Evolutionary conservation across 352 stramenopile genomes (phyloP), one percentile per base, ranked within the genome.

Genomic region (Aphanomyces cochlioides): DNA sequence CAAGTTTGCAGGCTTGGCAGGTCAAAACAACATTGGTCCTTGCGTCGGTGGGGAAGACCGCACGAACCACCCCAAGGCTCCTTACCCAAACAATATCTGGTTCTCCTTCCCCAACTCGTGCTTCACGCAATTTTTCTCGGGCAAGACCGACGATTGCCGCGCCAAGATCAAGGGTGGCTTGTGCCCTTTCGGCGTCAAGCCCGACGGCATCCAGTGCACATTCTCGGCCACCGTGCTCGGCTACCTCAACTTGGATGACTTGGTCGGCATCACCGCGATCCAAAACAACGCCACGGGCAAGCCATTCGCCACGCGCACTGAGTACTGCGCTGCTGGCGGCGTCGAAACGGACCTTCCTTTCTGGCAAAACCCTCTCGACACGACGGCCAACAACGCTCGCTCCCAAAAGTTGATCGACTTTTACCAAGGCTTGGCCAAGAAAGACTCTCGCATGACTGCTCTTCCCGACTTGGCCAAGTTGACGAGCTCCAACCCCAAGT

Each of bases 71-170:
- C 38, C 56, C 7, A 72, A 81, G 6, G 87, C 87, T 8, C 87
- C 84, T 47, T 93, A 95, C 77, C 82, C 79, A 10, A 73, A 86
- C 75, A 90, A 85, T 63, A 87, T 84, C 72, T 93, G 85, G 87
- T 92, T 86, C 72, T 95, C 87, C 10, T 93, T 88, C 76, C 85
- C 85, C 2, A 92, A 90, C 67, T 88, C 73, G 66, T 90, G 83
- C 47, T 78, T 81, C 50, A 87, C 79, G 58, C 79, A 74, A n/a
- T 78, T 68, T 8, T 90, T 82, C 80, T 65, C 65, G 7, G 75
- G 75, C 58, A 90, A 90, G 72, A 80, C 63, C n/a, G 67, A 75
- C 4, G 45, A 48, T 15, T 89, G 83, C 61, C 75, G 83, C 7
- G 57, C 59, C 0, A 36, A 75, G 28, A 74, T 78, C 64, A 69